phyloP scores from a whole-genome alignment of 345 rosid genomes.

The Arabis alpina region DNA sequence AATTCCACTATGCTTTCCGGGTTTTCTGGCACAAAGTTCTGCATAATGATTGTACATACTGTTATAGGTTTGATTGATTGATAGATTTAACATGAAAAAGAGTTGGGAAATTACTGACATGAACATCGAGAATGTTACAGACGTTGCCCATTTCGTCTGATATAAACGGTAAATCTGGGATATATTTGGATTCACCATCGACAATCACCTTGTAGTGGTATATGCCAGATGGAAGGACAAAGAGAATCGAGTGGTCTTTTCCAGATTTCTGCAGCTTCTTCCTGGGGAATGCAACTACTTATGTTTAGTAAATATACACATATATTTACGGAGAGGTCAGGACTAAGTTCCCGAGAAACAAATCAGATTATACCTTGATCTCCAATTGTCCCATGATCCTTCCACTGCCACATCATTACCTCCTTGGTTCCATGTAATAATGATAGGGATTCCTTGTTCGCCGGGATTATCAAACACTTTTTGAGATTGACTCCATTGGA shows the following conservation, averaged over 20 bases:
- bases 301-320: not conserved
- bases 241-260: conserved; percentile 75
- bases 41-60: conserved; percentile 31
- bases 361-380: conserved; percentile 55
- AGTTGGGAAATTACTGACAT: conserved; percentile 52
- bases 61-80: conserved; percentile 5
- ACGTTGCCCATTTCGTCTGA: conserved; percentile 66
- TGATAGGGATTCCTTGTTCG: conserved; percentile 72
- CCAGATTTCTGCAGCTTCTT: conserved; percentile 77
- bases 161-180: conserved; percentile 77
- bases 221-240: conserved; percentile 79
- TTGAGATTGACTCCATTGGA: conserved; percentile 57
- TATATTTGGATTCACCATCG: conserved; percentile 82
- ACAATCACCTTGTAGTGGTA: conserved; percentile 89
- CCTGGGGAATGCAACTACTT: conserved; percentile 47
- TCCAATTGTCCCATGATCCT: conserved; percentile 98
- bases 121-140: conserved; percentile 85
- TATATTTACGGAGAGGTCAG: not conserved
- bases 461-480: conserved; percentile 47
- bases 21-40: conserved; percentile 80
- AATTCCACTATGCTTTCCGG: conserved; percentile 78
- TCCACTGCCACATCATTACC: conserved; percentile 84
- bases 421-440: conserved; percentile 87
- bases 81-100: not conserved
- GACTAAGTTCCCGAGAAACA: not conserved